Base-by-base conservation (phyloP, 805 yeast genomes). In the Debaryomyces maramus region DNA sequence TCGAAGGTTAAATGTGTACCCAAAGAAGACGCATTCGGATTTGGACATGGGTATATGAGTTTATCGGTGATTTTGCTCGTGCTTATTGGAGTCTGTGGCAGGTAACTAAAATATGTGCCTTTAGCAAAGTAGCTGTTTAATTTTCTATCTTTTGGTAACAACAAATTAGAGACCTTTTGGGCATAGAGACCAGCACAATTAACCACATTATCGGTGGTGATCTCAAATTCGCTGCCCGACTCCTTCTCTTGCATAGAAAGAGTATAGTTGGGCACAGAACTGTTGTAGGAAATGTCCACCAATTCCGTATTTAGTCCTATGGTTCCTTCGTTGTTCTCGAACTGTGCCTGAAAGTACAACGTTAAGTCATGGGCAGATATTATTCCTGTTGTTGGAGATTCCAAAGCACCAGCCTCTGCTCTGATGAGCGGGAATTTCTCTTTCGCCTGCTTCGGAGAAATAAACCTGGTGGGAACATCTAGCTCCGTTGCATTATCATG, bases 1-100 rank as follows among this genome's bases (percentile, higher is more conserved):
- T 87, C 95, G 21, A 90, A 65, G 0, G 97, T 89, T 45, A 90
- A 63, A 65, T 89, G 97, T 0, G 93, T 86, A 0, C 97, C 97
- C 40, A 90, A 66, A 0, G 95, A 85, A n/a, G 85, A 73, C 0
- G 81, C 76, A 38, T 78, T 75, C 5, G 74, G 74, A n/a, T 83
- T 80, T 1, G 83, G 73, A 40, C 88, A 83, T 1, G 97, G 97
- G 58, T 89, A 89, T 0, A 89, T 66, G 39, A 67, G 53, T 28
- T 56, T 57, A 32, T 57, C 53, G 20, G 64, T 56, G 36, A 63
- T 59, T 31, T 51, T 53, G 2, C 45, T 36, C 1, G 57, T 44
- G 4, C 43, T 14, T 5, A 72, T 67, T 1, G 84, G 81, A 11
- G 57, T 55, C 3, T 72, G 64, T 0, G 70, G 62, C 19, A 72